Evolutionary conservation across 306 rosid species (phyloP).

Genomic region (Sesbania bispinosa): DNA sequence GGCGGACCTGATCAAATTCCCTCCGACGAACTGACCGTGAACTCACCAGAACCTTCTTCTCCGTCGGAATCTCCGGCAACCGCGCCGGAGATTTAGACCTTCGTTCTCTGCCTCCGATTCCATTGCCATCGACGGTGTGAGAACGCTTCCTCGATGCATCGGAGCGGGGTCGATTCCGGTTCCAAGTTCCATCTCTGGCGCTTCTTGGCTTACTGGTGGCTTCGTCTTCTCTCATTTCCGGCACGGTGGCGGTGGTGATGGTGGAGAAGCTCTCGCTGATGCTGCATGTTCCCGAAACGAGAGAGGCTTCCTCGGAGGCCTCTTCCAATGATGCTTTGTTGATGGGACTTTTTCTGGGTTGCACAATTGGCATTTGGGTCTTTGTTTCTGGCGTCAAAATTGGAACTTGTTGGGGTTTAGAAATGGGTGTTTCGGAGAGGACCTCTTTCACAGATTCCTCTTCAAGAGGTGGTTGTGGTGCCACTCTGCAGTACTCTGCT

Average conservation of each 20-base stretch:
- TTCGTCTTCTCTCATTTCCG: slow-evolving; percentile 69
- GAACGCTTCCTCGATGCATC: slow-evolving; percentile 48
- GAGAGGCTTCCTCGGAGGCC: slow-evolving; percentile 48
- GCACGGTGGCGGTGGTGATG: slow-evolving; percentile 39
- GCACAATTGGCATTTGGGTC: slow-evolving; percentile 31
- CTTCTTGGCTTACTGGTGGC: slow-evolving; percentile 57
- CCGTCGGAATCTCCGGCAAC: slow-evolving; percentile 35
- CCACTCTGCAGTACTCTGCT: slow-evolving; percentile 12
- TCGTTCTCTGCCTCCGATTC: slow-evolving; percentile 35
- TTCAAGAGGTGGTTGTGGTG: slow-evolving; percentile 39
- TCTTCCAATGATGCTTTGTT: slow-evolving; percentile 6
- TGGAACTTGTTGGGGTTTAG: slow-evolving; percentile 41
- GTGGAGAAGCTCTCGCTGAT: slow-evolving; percentile 64
- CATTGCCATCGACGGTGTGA: slow-evolving; percentile 37
- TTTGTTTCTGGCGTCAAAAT: background rate
- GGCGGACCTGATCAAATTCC: slow-evolving; percentile 36
- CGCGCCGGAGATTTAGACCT: slow-evolving; percentile 36
- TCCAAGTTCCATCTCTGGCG: slow-evolving; percentile 42
- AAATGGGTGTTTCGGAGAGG: slow-evolving; percentile 73
- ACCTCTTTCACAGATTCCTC: slow-evolving; percentile 90
- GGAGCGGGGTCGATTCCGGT: slow-evolving; percentile 14
- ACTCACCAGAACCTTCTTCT: slow-evolving; percentile 33
- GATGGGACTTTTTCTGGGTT: background rate
- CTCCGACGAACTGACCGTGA: slow-evolving; percentile 35
- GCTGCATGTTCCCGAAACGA: slow-evolving; percentile 51